These are phyloP conservation scores for Coniochaeta sp. DNA, from an alignment of 2,329 filamentous ascomycete species.

Conservation along the genomic window DNA sequence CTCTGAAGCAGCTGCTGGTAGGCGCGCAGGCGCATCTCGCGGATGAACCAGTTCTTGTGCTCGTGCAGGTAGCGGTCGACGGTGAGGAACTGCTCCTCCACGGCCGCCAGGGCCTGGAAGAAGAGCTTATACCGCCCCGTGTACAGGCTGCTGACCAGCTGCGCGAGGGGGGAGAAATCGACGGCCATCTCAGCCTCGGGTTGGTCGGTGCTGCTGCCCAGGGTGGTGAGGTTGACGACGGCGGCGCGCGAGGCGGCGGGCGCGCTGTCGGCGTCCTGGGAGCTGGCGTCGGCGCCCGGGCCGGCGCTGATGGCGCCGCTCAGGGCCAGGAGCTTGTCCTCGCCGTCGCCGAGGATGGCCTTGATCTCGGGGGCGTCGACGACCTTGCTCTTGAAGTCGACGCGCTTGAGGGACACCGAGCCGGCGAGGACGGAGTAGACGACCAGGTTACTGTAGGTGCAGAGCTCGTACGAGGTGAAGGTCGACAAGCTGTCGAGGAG, in stretches of 20 bases:
- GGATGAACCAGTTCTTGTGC: constrained; percentile 94
- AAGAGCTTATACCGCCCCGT: constrained; percentile 90
- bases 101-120: constrained; percentile 80
- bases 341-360: constrained; percentile 83
- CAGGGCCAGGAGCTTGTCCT: constrained; percentile 80
- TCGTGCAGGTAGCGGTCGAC: constrained; percentile 94
- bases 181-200: constrained; percentile 74
- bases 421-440: constrained; percentile 94
- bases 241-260: constrained; percentile 49
- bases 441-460: constrained; percentile 90
- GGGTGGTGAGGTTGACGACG: constrained; percentile 80
- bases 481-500: constrained; percentile 96
- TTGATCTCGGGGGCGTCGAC: constrained; percentile 98
- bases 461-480: constrained; percentile 97
- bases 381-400: constrained; percentile 98
- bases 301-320: constrained; percentile 76
- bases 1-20: constrained; percentile 97
- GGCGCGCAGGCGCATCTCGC: constrained; percentile 93
- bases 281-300: constrained; percentile 71
- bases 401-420: constrained; percentile 87
- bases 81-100: constrained; percentile 89
- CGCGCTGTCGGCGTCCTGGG: constrained; percentile 53
- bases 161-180: constrained; percentile 83
- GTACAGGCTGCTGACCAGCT: constrained; percentile 87
- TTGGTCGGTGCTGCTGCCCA: constrained; percentile 63